Evolutionary conservation across 371 early-diverging fungal genomes (phyloP), one percentile per base, ranked within the genome.

Genomic region (Batkoa obscura): DNA sequence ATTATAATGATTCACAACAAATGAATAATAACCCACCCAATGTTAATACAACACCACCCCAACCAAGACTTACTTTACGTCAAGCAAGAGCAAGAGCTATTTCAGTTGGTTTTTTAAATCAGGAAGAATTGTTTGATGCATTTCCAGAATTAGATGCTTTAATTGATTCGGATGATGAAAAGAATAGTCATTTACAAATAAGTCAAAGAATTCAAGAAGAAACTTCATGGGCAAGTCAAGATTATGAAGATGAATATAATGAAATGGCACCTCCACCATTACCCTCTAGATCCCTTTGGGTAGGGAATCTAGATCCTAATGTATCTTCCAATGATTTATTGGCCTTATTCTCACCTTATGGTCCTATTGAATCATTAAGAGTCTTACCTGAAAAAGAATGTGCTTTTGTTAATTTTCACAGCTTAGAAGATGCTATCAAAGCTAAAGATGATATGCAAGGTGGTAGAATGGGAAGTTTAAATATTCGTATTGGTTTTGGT

Each of bases 361-460:
- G 97, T 0, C 76, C 86, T 23, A 88, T 96, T 62, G 97, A 96
- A 67, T 85, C 86, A 52, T 73, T 94, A 47, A 79, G 94, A 17
- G 75, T 94, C 43, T 71, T 94, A 15, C 81, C 88, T 4, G 97
- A 96, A 60, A 90, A 90, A 66, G 94, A 94, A 59, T 94, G 97
- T 55, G 97, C 92, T 9, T 96, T 94, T 67, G 80, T 96, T 60
- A 96, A 92, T 62, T 94, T 83, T 62, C 67, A 76, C 43, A 74
- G 78, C 6, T 68, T 84, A 2, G 94, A 93, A 55, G 90, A 94
- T 65, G 94, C 94, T 15, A 63, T 88, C 33, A 64, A 76, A 30
- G 97, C 95, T 32, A 78, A 81, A 55, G 88, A 88, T 47, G 86
- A 84, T 56, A 85, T 96, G 70, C 66, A 72, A 51, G 89, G 87